Base-by-base conservation (phyloP, 345 rosid genomes). In the Brassica incana region DNA sequence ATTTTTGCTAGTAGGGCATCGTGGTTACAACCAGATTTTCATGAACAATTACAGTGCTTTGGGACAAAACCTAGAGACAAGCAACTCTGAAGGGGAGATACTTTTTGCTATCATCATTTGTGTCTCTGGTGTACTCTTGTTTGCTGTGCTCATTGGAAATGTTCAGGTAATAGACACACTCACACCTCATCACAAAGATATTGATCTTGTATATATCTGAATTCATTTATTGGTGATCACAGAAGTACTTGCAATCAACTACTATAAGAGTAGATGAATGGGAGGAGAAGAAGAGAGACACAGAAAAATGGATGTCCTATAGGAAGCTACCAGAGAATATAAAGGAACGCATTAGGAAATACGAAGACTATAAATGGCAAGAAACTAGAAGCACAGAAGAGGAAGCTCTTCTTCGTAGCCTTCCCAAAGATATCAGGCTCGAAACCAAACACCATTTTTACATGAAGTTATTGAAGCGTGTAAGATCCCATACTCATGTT, bases 31-130 rank as follows among this genome's bases (percentile, higher is more conserved):
- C 36, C 5, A 33, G 6, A 33, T 33, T 33, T 33, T 33, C 36
- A 5, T 33, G 36, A 33, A 33, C 36, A 33, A 33, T 43, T 62
- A 33, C 77, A 88, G 90, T 75, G 81, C 90, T 6, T 10, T 84
- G 18, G 91, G 90, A 0, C 87, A 88, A 81, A 78, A 72, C 60
- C 82, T 87, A 0, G 33, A 81, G 65, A 85, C 88, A 54, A 85
- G 91, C 65, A 79, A 56, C 27, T 56, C 61, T 56, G 27, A 16
- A 56, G 61, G 20, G 20, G 61, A 56, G 20, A 18, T 56, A 0
- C 2, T 56, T 3, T 56, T 56, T 56, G 61, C 61, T 56, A 56
- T 56, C 11, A 18, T 56, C 61, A 56, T 56, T 3, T 56, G 61
- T 3, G 61, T 56, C 25, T 56, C 25, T 56, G 61, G 61, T 56